Evolutionary conservation across 768 basidiomycete species (phyloP).

Genomic region (Boletales sp.): DNA sequence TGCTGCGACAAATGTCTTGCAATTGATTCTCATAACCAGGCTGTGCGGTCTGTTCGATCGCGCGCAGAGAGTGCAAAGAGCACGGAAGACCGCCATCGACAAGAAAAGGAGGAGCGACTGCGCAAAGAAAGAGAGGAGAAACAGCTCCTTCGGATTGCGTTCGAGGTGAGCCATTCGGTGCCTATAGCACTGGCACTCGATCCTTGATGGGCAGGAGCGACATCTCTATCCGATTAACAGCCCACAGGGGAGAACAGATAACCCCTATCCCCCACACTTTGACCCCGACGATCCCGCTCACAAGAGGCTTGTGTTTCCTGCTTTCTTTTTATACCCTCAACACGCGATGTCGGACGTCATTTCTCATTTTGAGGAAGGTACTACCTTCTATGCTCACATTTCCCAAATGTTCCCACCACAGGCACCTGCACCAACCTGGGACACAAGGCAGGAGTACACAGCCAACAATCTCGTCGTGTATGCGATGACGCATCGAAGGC

Average conservation of each 20-base stretch:
- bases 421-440: slow-evolving; percentile 70
- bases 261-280: slow-evolving; percentile 62
- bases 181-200: not conserved
- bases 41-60: slow-evolving; percentile 47
- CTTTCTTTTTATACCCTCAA: slow-evolving; percentile 92
- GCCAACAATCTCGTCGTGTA: slow-evolving; percentile 70
- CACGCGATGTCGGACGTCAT: slow-evolving; percentile 88
- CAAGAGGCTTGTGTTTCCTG: slow-evolving; percentile 71
- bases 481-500: slow-evolving; percentile 70
- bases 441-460: slow-evolving; percentile 62
- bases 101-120: slow-evolving; percentile 46
- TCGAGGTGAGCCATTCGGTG: slow-evolving; percentile 49
- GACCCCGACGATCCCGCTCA: slow-evolving; percentile 60
- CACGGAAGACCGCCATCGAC: slow-evolving; percentile 49
- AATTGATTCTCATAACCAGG: slow-evolving; percentile 55
- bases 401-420: slow-evolving; percentile 79
- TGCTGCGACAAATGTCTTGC: slow-evolving; percentile 68
- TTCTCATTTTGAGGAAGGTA: slow-evolving; percentile 78
- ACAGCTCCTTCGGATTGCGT: slow-evolving; percentile 51
- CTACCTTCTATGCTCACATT: slow-evolving; percentile 77
- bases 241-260: slow-evolving; percentile 45
- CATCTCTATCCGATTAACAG: slow-evolving; percentile 60
- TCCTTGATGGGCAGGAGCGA: slow-evolving; percentile 52
- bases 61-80: slow-evolving; percentile 44
- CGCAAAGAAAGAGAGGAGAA: slow-evolving; percentile 51